Evolutionary conservation across 2,329 filamentous ascomycete species (phyloP), one percentile per base, ranked within the genome.

Genomic region (Penicillium expansum): DNA sequence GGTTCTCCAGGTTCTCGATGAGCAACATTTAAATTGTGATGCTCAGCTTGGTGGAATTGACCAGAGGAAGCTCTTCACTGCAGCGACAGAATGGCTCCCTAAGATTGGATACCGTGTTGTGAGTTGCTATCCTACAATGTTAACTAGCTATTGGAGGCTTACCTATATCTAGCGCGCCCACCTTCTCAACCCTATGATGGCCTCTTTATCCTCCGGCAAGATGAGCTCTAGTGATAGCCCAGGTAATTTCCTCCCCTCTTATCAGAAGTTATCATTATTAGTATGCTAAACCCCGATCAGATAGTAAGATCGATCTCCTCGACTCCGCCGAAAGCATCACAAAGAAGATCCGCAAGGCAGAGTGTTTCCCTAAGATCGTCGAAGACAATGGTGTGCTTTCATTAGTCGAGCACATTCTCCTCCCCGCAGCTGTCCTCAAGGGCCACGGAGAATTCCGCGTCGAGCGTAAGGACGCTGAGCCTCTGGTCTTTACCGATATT

Each of bases 1-100:
- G 1, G 81, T 95, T 47, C 87, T 99, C 76, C 94, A 97, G 76
- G 90, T 90, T 0, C 79, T 97, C 45, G 93, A 97, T 69, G 93
- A 97, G 77, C 83, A 94, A 78, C 86, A 97, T 79, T 80, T 99
- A 4, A 86, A 86, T 56, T 90, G 92, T 4, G 93, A 99, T 73
- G 88, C 85, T 2, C 91, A 99, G 70, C 92, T 97, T 60, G 92
- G 92, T 55, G 91, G 88, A 20, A 14, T 72, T 68, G 35, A 55
- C 20, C 69, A 70, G 56, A 58, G 69, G 3, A 72, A 72, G 51
- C 55, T 73, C 6, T 72, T 72, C 30, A 56, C 59, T 1, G 65
- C 92, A 4, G 92, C 93, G 5, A 89, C 88, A 62, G 93, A 97
- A 64, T 88, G 88, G 76, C 78, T 97, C 30, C 91, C 92, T 13